Evolutionary conservation across 805 yeast species (phyloP).

Genomic region (Gaillardinia entomophila): DNA sequence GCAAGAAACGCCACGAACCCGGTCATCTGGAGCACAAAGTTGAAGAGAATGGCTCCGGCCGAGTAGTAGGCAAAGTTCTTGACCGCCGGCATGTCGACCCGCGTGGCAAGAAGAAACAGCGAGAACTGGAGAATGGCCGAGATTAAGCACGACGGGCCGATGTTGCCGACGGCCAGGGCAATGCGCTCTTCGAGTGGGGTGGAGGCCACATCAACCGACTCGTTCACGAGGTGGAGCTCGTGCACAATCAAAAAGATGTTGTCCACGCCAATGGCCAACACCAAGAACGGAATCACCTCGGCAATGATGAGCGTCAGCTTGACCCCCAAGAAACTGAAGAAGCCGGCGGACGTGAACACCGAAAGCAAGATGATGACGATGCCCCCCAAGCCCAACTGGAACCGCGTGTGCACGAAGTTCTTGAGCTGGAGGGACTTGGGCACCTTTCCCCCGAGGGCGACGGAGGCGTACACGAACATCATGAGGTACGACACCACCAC

Average conservation of each 20-base stretch:
- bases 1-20: conserved; percentile 70
- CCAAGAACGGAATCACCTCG: conserved; percentile 91
- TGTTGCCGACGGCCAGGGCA: conserved; percentile 56
- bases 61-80: conserved; percentile 88
- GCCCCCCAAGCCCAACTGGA: conserved; percentile 78
- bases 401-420: conserved; percentile 48
- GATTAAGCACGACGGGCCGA: conserved; percentile 83
- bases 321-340: conserved; percentile 68
- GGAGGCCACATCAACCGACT: conserved; percentile 28
- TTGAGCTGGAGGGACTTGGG: conserved; percentile 31
- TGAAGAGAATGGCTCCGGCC: conserved; percentile 76
- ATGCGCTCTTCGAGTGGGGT: conserved; percentile 50
- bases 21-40: conserved; percentile 75
- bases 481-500: conserved; percentile 69
- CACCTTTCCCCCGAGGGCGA: conserved; percentile 65
- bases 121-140: conserved; percentile 74
- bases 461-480: conserved; percentile 85
- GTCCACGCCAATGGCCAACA: conserved; percentile 94
- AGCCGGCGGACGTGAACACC: conserved; percentile 76
- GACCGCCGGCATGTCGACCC: conserved; percentile 94
- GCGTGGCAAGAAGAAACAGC: conserved; percentile 72
- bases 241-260: conserved; percentile 84
- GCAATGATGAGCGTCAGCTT: conserved; percentile 90
- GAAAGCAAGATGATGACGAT: conserved; percentile 76
- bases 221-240: conserved; percentile 57